Evolutionary conservation across 2,329 filamentous ascomycete species (phyloP), one percentile per base, ranked within the genome.

Genomic region (Aureobasidium vineae): DNA sequence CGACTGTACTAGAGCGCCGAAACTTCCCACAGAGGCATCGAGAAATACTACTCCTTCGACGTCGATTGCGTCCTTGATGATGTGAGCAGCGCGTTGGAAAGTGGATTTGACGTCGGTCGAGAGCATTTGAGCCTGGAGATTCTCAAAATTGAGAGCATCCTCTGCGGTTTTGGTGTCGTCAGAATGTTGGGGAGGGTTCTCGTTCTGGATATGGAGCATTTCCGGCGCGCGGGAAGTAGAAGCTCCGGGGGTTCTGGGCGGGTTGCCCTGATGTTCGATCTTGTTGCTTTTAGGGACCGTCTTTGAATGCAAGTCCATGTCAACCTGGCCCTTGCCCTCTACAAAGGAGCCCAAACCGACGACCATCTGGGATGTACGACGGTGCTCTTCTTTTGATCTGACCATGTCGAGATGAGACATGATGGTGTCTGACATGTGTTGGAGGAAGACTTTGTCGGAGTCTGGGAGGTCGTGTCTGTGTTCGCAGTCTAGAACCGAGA

Each of bases 341-440:
- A 76, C 71, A 54, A 75, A 86, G n/a, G 79, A 78, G 2, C 80
- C 83, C 13, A 87, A 75, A 0, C 84, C 84, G 19, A 82, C 79
- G 47, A 82, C 82, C 76, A 83, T 87, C 71, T 79, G 82, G 68
- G 81, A 85, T 47, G 79, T 83, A 70, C 80, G 81, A 71, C 78
- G 82, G 70, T 82, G 83, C 70, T 82, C 84, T 67, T 79, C 82
- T 68, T 77, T 83, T 65, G 78, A 80, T 66, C 81, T 80, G 53
- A 78, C 83, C 77, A 80, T 82, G 75, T 87, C 85, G 10, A 90
- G 74, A 68, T 89, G 86, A 26, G 86, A 82, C 78, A 88, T 87
- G 11, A 87, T 79, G 2, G 86, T 83, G 13, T 77, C 76, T 0
- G 82, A 79, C 75, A 89, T 80, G 54, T 85, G 84, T 33, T 82